A percentile compares a stretch with the other conserved stretches of the same genome.
Conservation (phyloP, 2,329 filamentous ascomycete species). For the Samsoniella hepiali region DNA sequence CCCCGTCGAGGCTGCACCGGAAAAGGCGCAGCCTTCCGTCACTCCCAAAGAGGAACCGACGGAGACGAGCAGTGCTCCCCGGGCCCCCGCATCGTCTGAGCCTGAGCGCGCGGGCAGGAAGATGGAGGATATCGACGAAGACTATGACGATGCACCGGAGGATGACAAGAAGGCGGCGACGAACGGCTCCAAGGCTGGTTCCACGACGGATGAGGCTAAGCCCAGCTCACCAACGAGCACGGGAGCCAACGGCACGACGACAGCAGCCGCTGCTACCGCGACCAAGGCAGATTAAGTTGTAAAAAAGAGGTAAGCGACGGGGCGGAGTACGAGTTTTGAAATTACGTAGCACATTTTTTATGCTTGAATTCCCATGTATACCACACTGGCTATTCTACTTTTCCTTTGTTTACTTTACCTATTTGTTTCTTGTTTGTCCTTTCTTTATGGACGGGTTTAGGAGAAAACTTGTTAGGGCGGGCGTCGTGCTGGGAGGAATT, state of each 20-base stretch:
- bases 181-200: conserved; percentile 45
- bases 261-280: conserved; percentile 34
- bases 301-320: conserved; percentile 11
- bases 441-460: conserved; percentile 16
- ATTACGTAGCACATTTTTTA: conserved; percentile 15
- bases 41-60: conserved; percentile 58
- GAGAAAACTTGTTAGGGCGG: conserved; percentile 9
- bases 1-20: conserved; percentile 49
- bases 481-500: conserved; percentile 9
- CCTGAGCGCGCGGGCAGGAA: conserved; percentile 81
- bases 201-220: conserved; percentile 52
- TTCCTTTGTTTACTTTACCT: conserved; percentile 14
- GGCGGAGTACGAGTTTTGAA: conserved; percentile 14
- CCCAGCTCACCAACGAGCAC: conserved; percentile 45
- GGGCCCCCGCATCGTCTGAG: conserved; percentile 56
- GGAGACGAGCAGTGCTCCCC: conserved; percentile 40
- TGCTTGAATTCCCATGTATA: conserved; percentile 20
- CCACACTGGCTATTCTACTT: conserved; percentile 18
- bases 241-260: conserved; percentile 42
- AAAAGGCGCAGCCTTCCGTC: conserved; percentile 37
- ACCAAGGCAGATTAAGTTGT: conserved; percentile 45
- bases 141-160: conserved; percentile 92
- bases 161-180: conserved; percentile 66
- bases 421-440: conserved; percentile 15
- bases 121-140: conserved; percentile 97